phyloP scores from a whole-genome alignment of 2,329 filamentous ascomycete species.

The Cordyceps fumosorosea region DNA sequence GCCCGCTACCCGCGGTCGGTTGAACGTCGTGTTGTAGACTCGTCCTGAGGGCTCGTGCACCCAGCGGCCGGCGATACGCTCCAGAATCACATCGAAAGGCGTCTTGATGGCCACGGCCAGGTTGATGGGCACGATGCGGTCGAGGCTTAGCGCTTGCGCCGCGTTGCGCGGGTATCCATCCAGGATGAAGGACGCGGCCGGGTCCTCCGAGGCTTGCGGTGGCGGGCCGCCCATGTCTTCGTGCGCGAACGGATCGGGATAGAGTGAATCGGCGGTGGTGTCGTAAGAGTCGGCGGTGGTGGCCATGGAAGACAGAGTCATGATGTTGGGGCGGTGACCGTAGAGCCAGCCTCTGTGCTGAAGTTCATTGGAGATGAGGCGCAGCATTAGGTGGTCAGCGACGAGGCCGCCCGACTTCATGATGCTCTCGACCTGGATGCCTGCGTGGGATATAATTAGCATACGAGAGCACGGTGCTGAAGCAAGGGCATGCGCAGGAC shows the following conservation, averaged over 20 bases:
- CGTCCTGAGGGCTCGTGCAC: slow-evolving; percentile 86
- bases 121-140: slow-evolving; percentile 85
- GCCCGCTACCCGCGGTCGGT: slow-evolving; percentile 73
- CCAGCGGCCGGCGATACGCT: slow-evolving; percentile 87
- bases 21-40: slow-evolving; percentile 93
- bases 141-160: slow-evolving; percentile 68
- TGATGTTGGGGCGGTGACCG: slow-evolving; percentile 39
- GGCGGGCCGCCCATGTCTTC: slow-evolving; percentile 29
- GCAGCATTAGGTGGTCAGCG: slow-evolving; percentile 82
- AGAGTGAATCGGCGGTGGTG: slow-evolving; percentile 26
- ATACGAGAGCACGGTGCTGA: neutral
- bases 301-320: slow-evolving; percentile 43
- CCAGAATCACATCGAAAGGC: slow-evolving; percentile 77
- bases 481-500: slow-evolving; percentile 17
- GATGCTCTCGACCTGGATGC: slow-evolving; percentile 81
- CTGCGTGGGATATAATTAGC: slow-evolving; percentile 36
- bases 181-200: slow-evolving; percentile 83
- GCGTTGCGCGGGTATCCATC: slow-evolving; percentile 94
- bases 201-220: slow-evolving; percentile 55
- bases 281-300: slow-evolving; percentile 31
- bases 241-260: slow-evolving; percentile 30
- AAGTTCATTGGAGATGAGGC: slow-evolving; percentile 86
- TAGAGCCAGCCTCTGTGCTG: slow-evolving; percentile 77
- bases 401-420: slow-evolving; percentile 90
- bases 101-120: slow-evolving; percentile 83